Conservation (phyloP, 345 rosid genomes). For the Populus deltoides region DNA sequence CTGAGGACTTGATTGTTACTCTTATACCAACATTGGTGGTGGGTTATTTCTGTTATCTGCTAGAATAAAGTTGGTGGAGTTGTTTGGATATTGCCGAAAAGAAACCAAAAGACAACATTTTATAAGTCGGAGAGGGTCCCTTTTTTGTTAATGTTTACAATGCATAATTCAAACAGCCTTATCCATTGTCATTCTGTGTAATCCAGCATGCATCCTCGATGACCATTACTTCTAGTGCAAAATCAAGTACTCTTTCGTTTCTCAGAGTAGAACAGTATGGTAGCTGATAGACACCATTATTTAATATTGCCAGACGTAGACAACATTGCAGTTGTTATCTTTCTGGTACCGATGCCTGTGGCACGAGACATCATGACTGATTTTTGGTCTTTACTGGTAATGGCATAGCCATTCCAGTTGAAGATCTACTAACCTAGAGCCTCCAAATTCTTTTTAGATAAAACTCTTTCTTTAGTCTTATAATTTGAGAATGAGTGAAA, state of each 20-base stretch:
- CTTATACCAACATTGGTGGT: slow-evolving; percentile 28
- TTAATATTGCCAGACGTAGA: neutral
- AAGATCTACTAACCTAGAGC: neutral
- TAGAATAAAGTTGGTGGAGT: slow-evolving; percentile 31
- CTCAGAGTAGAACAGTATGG: neutral
- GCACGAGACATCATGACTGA: neutral
- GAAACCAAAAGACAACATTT: slow-evolving; percentile 17
- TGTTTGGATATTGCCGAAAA: slow-evolving; percentile 18
- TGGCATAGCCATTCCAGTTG: neutral
- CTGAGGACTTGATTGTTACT: slow-evolving; percentile 32
- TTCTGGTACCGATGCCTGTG: neutral
- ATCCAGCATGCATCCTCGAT: neutral
- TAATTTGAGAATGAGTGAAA: no score
- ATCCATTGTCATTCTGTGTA: neutral
- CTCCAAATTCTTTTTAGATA: no score
- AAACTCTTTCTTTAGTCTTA: no score
- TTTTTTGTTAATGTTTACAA: neutral
- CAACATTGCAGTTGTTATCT: neutral
- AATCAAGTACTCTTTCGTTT: neutral
- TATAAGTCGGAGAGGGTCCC: slow-evolving; percentile 11
- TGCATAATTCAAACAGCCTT: slow-evolving; percentile 1
- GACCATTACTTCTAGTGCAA: neutral
- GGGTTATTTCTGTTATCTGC: slow-evolving; percentile 25
- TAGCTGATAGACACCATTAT: neutral
- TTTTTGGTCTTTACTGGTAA: neutral